Percentiles rank a stretch among this genome's conserved stretches.
phyloP scores from a whole-genome alignment of 192 early-diverging fungal species.

The Rhizophlyctis rosea region DNA sequence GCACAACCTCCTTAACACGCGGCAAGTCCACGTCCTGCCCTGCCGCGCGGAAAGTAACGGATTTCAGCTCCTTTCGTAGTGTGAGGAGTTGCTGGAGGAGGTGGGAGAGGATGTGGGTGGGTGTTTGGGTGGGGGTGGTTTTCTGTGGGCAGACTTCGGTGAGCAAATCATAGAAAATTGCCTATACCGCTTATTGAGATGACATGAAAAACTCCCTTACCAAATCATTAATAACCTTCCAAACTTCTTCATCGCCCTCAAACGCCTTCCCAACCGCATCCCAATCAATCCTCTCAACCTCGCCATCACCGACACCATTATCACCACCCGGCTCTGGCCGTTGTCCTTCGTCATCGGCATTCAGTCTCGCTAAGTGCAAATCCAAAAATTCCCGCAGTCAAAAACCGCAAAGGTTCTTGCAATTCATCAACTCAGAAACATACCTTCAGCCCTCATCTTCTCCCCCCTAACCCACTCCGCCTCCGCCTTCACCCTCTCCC shows the following conservation, averaged over 20 bases:
- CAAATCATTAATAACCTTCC: slow-evolving; percentile 15
- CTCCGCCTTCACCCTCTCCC: slow-evolving; percentile 10
- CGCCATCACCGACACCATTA: too few relatives aligned
- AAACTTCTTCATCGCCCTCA: slow-evolving; percentile 4
- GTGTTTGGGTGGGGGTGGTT: too few relatives aligned
- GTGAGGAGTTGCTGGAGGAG: slow-evolving; percentile 13
- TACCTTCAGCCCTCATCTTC: slow-evolving; percentile 12
- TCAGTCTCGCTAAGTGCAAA: too few relatives aligned
- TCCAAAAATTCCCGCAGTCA: too few relatives aligned
- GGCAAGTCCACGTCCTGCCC: neutral
- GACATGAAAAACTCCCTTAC: slow-evolving; percentile 22
- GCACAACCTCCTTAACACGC: neutral
- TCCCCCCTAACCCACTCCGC: slow-evolving; percentile 12
- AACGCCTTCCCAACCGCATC: slow-evolving; percentile 20
- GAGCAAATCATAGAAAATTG: too few relatives aligned
- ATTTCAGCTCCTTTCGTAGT: slow-evolving; percentile 15
- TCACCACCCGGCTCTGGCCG: slow-evolving; percentile 10
- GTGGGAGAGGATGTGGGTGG: too few relatives aligned
- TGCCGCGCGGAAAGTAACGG: neutral
- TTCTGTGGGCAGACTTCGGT: too few relatives aligned
- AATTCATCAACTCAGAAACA: neutral
- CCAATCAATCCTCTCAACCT: slow-evolving; percentile 20
- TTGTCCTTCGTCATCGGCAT: neutral
- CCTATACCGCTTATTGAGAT: too few relatives aligned
- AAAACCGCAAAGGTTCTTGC: too few relatives aligned